Conservation (phyloP, 352 stramenopile species). For the Sclerospora graminicola region DNA sequence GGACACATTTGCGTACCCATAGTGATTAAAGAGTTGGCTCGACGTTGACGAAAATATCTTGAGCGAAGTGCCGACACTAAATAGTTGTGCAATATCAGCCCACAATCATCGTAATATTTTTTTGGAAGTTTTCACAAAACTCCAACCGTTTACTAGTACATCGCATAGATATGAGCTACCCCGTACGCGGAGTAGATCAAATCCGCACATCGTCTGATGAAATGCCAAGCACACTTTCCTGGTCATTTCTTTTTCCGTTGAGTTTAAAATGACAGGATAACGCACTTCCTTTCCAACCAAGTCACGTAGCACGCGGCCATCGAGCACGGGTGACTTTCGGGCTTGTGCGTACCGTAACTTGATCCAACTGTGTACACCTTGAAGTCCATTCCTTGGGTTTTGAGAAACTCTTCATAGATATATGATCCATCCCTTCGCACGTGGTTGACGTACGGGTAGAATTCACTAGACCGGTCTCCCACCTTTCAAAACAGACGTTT, state of each 20-base stretch:
- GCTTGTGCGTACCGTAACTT: conserved; percentile 98
- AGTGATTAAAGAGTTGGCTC: conserved; percentile 36
- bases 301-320: conserved; percentile 91
- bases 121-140: conserved; percentile 96
- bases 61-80: conserved; percentile 71
- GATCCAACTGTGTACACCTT: conserved; percentile 99
- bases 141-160: conserved; percentile 99
- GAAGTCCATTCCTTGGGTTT: conserved; percentile 99
- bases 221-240: conserved; percentile 91
- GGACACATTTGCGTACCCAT: conserved; percentile 57
- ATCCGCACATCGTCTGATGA: conserved; percentile 98
- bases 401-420: conserved; percentile 98
- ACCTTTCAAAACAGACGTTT: conserved; percentile 99
- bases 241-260: conserved; percentile 97
- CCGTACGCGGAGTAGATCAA: conserved; percentile 94
- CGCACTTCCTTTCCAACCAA: conserved; percentile 96
- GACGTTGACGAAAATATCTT: conserved; percentile 64
- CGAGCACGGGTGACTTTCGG: conserved; percentile 96
- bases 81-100: conserved; percentile 90
- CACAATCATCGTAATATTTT: conserved; percentile 99
- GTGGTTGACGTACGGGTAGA: conserved; percentile 95
- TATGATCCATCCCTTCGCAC: conserved; percentile 93
- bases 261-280: conserved; percentile 98
- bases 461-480: conserved; percentile 87
- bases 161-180: conserved; percentile 97